Percentiles rank a stretch among this genome's conserved stretches.
phyloP scores from a whole-genome alignment of 2,329 filamentous ascomycete genomes.

The Fusarium siculi region DNA sequence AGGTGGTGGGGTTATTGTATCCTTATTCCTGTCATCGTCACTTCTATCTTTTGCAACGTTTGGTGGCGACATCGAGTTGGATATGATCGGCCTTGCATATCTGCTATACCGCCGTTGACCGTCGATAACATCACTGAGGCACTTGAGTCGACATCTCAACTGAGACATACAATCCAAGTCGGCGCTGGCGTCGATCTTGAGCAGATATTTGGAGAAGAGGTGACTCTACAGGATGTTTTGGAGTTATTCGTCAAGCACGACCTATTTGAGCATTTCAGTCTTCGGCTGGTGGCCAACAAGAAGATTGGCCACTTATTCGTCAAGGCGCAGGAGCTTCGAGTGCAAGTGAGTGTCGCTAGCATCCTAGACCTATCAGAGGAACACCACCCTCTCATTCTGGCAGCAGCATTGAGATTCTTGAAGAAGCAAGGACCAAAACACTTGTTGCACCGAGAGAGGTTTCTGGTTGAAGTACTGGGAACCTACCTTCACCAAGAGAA shows the following conservation, averaged over 20 bases:
- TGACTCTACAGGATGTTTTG: constrained; percentile 4
- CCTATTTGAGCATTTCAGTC: constrained; percentile 29
- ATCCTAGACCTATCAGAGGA: constrained; percentile 1
- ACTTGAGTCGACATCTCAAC: constrained; percentile 23
- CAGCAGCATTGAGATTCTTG: constrained; percentile 7
- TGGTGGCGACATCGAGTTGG: constrained; percentile 60
- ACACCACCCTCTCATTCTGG: constrained; percentile 11
- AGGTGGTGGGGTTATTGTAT: constrained; percentile 65
- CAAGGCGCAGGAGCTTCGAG: neutral
- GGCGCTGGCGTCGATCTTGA: constrained; percentile 1
- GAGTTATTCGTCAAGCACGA: constrained; percentile 24
- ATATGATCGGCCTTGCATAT: constrained; percentile 48
- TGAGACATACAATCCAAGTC: constrained; percentile 7
- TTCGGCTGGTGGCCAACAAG: constrained; percentile 12
- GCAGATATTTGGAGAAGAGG: neutral
- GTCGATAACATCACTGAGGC: neutral
- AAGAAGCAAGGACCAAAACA: constrained; percentile 2
- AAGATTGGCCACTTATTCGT: neutral
- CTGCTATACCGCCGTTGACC: neutral
- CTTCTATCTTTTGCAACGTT: constrained; percentile 58
- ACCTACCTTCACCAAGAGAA: constrained; percentile 9
- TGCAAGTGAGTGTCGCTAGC: neutral
- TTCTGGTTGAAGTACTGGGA: constrained; percentile 31
- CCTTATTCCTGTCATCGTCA: constrained; percentile 60
- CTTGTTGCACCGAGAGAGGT: constrained; percentile 28